These are phyloP conservation scores for Aspergillus homomorphus DNA, from an alignment of 495 filamentous ascomycete species.

Conservation along the genomic window DNA sequence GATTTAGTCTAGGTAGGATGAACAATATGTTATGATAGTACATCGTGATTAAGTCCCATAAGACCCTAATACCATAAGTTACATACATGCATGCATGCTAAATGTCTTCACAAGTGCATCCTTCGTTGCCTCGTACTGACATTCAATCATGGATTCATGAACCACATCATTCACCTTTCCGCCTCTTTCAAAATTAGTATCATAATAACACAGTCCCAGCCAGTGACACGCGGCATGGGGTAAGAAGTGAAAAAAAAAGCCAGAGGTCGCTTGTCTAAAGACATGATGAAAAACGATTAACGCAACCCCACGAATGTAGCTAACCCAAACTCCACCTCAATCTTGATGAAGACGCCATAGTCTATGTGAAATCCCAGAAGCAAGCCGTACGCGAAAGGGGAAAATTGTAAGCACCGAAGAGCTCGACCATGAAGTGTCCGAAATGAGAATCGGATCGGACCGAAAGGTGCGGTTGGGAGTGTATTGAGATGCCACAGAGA, in stretches of 20 bases:
- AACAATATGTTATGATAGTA: slow-evolving; percentile 3
- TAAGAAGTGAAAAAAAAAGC: slow-evolving; percentile 12
- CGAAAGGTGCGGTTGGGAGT: background rate
- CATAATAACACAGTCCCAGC: slow-evolving; percentile 9
- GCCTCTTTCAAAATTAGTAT: slow-evolving; percentile 10
- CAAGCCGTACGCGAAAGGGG: slow-evolving; percentile 15
- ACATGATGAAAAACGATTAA: slow-evolving; percentile 16
- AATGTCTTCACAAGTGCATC: slow-evolving; percentile 19
- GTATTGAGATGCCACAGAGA: background rate
- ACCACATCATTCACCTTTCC: background rate
- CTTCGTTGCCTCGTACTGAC: slow-evolving; percentile 23
- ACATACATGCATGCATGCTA: slow-evolving; percentile 20
- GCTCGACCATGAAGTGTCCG: slow-evolving; percentile 15
- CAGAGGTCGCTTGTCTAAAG: slow-evolving; percentile 17
- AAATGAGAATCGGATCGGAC: background rate
- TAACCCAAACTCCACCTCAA: slow-evolving; percentile 33
- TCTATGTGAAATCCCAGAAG: slow-evolving; percentile 35
- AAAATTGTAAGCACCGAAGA: slow-evolving; percentile 14
- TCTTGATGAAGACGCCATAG: slow-evolving; percentile 36
- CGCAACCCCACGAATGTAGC: slow-evolving; percentile 16
- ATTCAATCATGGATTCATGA: slow-evolving; percentile 13
- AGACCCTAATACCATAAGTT: slow-evolving; percentile 12
- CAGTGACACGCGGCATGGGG: background rate
- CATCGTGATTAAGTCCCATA: slow-evolving; percentile 9
- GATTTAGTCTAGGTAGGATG: no score